Evolutionary conservation across 345 rosid genomes (phyloP).

Genomic region (Luvunga scandens): DNA sequence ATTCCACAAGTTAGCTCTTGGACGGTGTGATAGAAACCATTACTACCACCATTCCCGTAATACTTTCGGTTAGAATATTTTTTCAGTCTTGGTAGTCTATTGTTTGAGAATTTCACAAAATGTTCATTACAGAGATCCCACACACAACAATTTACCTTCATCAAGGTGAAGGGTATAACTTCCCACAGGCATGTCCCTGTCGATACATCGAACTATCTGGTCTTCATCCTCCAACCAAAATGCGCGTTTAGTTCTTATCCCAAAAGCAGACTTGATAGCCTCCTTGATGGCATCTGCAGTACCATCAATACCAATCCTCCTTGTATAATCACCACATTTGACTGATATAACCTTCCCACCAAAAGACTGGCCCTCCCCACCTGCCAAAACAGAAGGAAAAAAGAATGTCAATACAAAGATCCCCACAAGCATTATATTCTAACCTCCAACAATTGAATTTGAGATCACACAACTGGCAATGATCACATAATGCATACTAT

Average conservation of each 20-base stretch:
- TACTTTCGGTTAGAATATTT: not conserved
- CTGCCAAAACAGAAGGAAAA: conserved; percentile 31
- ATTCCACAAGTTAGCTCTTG: not conserved
- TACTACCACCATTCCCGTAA: not conserved
- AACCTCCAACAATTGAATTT: conserved; percentile 1
- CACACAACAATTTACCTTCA: conserved; percentile 53
- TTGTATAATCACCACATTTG: conserved; percentile 82
- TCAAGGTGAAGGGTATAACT: conserved; percentile 83
- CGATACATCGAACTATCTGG: conserved; percentile 76
- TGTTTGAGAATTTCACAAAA: not conserved
- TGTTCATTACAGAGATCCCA: conserved; percentile 1
- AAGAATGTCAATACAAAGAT: not conserved
- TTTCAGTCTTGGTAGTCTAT: not conserved
- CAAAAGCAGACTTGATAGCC: conserved; percentile 77
- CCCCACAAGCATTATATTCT: not conserved
- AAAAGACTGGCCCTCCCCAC: conserved; percentile 66
- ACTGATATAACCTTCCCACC: conserved; percentile 92
- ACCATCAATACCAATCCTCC: conserved; percentile 92
- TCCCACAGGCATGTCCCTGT: conserved; percentile 94
- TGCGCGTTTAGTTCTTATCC: conserved; percentile 83
- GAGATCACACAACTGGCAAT: not conserved
- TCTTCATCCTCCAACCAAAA: conserved; percentile 99
- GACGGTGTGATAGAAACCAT: not conserved
- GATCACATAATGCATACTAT: conserved; percentile 13
- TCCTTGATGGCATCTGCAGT: conserved; percentile 85